Conservation (phyloP, 176 grass and related monocot genomes). For the Triticum monococcum region DNA sequence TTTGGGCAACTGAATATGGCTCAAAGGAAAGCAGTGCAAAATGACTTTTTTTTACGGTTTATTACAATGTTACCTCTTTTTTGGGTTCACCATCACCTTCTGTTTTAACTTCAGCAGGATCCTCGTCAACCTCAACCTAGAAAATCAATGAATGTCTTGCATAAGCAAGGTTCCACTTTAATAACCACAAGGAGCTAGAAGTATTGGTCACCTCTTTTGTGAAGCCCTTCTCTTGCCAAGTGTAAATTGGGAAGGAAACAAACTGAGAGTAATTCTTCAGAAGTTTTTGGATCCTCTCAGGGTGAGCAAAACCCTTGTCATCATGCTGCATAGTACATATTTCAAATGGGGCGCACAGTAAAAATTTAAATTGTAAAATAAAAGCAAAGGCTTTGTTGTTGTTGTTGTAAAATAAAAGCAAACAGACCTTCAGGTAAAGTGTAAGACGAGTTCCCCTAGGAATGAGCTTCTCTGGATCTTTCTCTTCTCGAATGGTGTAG, state of each 20-base stretch:
- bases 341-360: neutral
- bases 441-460: constrained; percentile 86
- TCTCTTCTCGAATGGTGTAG: constrained; percentile 81
- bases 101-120: constrained; percentile 68
- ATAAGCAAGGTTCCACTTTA: neutral
- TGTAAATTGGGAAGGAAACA: constrained; percentile 98
- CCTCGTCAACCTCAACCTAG: constrained; percentile 92
- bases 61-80: constrained; percentile 59
- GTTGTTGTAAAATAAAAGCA: constrained; percentile 6
- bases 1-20: neutral
- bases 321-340: constrained; percentile 46
- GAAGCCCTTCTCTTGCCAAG: constrained; percentile 94
- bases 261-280: constrained; percentile 99
- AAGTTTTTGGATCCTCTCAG: constrained; percentile 92
- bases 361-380: constrained; percentile 2
- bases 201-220: constrained; percentile 74
- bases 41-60: neutral
- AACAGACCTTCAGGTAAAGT: constrained; percentile 84
- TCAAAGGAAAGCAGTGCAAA: neutral
- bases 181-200: neutral
- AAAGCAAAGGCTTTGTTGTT: neutral
- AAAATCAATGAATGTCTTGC: neutral
- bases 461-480: constrained; percentile 73
- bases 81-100: constrained; percentile 56
- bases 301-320: constrained; percentile 92